Evolutionary conservation across 1,284 basidiomycete genomes (phyloP), one percentile per base, ranked within the genome.

Genomic region (Boletellus dicymbophilus): DNA sequence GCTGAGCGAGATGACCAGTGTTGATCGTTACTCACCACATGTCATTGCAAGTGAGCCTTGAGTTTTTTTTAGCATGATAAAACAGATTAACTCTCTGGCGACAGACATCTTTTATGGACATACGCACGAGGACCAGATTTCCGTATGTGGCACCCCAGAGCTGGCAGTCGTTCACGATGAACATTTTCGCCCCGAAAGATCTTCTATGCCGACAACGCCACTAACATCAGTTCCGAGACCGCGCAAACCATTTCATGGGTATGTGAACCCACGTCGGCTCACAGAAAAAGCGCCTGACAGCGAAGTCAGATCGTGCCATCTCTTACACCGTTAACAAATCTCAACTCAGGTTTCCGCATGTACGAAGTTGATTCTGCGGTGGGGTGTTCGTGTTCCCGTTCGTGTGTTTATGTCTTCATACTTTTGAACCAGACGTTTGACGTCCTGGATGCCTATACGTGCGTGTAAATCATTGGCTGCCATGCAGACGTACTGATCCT

Each of bases 341-440:
- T 91, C 36, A 92, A 92, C 66, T 85, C 85, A 13, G 85, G 88
- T 3, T 88, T 92, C 72, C 77, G 88, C 37, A 75, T 91, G 50
- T 90, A 90, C 60, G 86, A 89, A 64, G 82, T 90, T 7, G 88
- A 90, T 64, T 85, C 87, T 8, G 75, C 71, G 48, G 84, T 85
- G 58, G 41, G n/a, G 80, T 67, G 31, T 13, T n/a, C n/a, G n/a
- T n/a, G n/a, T n/a, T n/a, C n/a, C n/a, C n/a, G n/a, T n/a, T n/a
- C n/a, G n/a, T n/a, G n/a, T n/a, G n/a, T n/a, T n/a, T n/a, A n/a
- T n/a, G n/a, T n/a, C n/a, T n/a, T 39, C 25, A 28, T 20, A 56
- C 54, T 39, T 26, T 43, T 52, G 15, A 10, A 16, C 26, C 22
- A 20, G 67, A 71, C 72, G 3, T 75, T 74, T 51, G 71, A 76